Conservation (phyloP, 2,329 filamentous ascomycete genomes). For the Didymella pomorum region DNA sequence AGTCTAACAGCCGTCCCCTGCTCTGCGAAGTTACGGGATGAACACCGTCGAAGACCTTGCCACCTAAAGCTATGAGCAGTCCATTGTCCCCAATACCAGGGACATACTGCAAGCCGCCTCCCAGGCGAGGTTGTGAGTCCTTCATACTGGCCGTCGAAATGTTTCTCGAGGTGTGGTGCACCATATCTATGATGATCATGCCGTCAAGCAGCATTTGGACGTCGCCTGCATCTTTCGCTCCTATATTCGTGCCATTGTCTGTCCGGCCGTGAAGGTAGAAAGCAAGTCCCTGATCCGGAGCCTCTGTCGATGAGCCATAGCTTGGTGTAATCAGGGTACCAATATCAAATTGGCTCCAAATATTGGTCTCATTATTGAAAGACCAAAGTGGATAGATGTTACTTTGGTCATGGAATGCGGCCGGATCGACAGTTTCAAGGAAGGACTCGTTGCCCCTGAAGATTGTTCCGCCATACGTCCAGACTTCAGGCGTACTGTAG, state of each 20-base stretch:
- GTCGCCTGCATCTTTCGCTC: conserved; percentile 19
- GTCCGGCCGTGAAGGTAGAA: conserved; percentile 52
- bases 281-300: conserved; percentile 44
- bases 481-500: conserved; percentile 22
- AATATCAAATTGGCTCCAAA: conserved; percentile 25
- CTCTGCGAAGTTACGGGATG: conserved; percentile 21
- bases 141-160: conserved; percentile 48
- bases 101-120: conserved; percentile 50
- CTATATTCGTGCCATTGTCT: conserved; percentile 42
- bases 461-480: conserved; percentile 26
- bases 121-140: conserved; percentile 39
- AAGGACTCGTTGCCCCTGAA: conserved; percentile 25
- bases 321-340: no score
- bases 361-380: conserved; percentile 21
- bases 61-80: conserved; percentile 51
- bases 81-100: conserved; percentile 47
- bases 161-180: conserved; percentile 48
- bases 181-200: conserved; percentile 51
- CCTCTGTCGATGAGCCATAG: conserved; percentile 48
- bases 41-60: conserved; percentile 28
- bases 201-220: conserved; percentile 41
- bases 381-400: conserved; percentile 29
- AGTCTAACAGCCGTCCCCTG: conserved; percentile 30
- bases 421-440: conserved; percentile 9
- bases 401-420: conserved; percentile 16